phyloP scores from a whole-genome alignment of 257 asterid species.

The Lycium barbarum region DNA sequence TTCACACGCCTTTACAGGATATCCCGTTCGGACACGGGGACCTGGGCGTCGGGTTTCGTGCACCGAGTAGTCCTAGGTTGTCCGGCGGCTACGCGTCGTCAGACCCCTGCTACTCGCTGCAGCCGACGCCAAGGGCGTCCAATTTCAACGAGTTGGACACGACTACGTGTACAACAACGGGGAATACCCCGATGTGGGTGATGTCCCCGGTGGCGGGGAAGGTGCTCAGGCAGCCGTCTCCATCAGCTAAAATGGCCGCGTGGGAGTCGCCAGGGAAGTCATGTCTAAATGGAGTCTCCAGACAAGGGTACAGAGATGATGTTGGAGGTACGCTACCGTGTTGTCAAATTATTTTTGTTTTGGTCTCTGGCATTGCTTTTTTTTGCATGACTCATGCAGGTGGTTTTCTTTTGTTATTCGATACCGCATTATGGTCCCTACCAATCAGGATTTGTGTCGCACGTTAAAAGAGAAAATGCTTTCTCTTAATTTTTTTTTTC shows the following conservation, averaged over 20 bases:
- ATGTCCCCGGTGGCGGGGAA: constrained; percentile 44
- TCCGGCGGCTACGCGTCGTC: constrained; percentile 77
- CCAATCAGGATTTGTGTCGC: too few species aligned
- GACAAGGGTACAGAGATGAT: constrained; percentile 31
- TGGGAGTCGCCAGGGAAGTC: constrained; percentile 60
- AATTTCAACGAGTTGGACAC: constrained; percentile 62
- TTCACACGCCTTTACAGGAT: constrained; percentile 57
- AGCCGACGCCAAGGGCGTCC: constrained; percentile 71
- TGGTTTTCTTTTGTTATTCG: neutral
- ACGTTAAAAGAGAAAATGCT: too few species aligned
- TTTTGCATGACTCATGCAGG: neutral
- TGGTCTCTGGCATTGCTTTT: constrained; percentile 18
- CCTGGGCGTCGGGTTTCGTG: constrained; percentile 54
- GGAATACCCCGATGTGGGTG: constrained; percentile 39
- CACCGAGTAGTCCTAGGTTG: constrained; percentile 64
- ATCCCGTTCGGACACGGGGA: constrained; percentile 29
- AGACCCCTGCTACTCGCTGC: constrained; percentile 65
- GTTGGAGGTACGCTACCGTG: constrained; percentile 55
- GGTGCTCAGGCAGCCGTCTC: constrained; percentile 54
- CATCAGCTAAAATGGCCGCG: constrained; percentile 45
- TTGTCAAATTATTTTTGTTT: constrained; percentile 26
- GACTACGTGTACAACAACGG: constrained; percentile 44
- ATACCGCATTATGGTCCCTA: too few species aligned
- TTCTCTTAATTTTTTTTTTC: too few species aligned
- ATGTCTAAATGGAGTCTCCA: constrained; percentile 13